These are phyloP conservation scores for Neoscytalidium dimidiatum DNA, from an alignment of 2,329 filamentous ascomycete genomes.

Conservation along the genomic window DNA sequence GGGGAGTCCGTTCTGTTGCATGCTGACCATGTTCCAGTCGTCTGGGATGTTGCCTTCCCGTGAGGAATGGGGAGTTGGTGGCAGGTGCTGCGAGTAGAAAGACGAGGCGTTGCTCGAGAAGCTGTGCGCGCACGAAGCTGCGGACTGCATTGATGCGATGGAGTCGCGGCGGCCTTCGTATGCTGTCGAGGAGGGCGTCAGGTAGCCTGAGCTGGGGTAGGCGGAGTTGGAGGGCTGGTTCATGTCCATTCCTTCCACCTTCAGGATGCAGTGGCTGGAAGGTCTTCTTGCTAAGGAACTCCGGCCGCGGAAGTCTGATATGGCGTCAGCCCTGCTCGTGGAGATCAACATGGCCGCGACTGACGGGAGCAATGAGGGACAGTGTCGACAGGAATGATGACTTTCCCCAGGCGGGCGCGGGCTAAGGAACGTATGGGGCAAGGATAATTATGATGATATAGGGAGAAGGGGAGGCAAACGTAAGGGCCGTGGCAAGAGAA, in stretches of 20 bases:
- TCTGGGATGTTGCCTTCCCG: conserved; percentile 27
- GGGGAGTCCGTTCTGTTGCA: conserved; percentile 22
- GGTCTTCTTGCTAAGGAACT: conserved; percentile 1
- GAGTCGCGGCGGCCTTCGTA: conserved; percentile 35
- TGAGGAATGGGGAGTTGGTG: conserved; percentile 31
- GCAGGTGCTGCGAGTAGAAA: conserved; percentile 22
- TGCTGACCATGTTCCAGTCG: conserved; percentile 13
- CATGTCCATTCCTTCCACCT: conserved; percentile 26
- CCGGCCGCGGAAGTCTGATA: conserved; percentile 16
- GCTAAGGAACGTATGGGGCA: conserved; percentile 17
- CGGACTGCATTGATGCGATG: conserved; percentile 32
- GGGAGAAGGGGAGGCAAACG: conserved; percentile 21
- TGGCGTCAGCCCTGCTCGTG: conserved; percentile 16
- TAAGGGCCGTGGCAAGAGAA: conserved; percentile 13
- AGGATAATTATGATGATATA: conserved; percentile 19
- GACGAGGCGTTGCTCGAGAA: conserved; percentile 21
- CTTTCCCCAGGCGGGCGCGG: background rate
- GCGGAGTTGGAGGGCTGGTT: conserved; percentile 26
- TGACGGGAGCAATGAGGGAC: conserved; percentile 17
- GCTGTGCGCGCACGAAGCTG: conserved; percentile 25
- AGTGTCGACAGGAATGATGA: conserved; percentile 17
- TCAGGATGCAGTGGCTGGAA: conserved; percentile 13
- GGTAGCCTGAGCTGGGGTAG: conserved; percentile 26
- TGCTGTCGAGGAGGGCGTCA: conserved; percentile 29
- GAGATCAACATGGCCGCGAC: conserved; percentile 8